Evolutionary conservation across 768 basidiomycete species (phyloP), one percentile per base, ranked within the genome.

Genomic region (Naganishia antarctica): DNA sequence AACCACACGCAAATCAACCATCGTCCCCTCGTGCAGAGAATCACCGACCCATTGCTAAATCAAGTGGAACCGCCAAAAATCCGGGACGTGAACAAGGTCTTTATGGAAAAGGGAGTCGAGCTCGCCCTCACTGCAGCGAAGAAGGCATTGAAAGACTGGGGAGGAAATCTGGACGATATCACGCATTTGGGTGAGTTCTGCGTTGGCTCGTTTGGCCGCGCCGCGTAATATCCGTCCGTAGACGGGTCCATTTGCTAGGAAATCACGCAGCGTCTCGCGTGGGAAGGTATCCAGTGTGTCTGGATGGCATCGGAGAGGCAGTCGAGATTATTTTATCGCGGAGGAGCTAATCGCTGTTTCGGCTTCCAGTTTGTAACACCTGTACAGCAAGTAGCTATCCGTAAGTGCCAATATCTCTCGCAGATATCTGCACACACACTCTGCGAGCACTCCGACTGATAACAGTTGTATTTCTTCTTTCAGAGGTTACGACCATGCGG

Each of bases 141-240:
- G 41, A 60, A 64, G 58, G 66, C 62, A 31, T 31, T 69, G 25
- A 32, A 21, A 23, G 68, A 69, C 44, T 69, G 68, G 68, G 65
- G 65, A 21, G 60, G 64, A 25, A 37, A 41, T 25, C n/a, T 26
- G 26, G 47, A 63, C 32, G 61, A 63, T 60, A 66, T 69, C 46
- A 69, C 65, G 13, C 68, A 69, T 63, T 44, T 68, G 32, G 34
- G 65, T 66, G 50, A 66, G 65, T 61, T 21, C 16, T 25, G 2
- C 16, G 21, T n/a, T 25, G 28, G 28, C 37, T n/a, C 11, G n/a
- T n/a, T n/a, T n/a, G n/a, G n/a, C n/a, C n/a, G n/a, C n/a, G n/a
- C n/a, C n/a, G n/a, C 32, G 11, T 25, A 26, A 26, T 25, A 11
- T 43, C n/a, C n/a, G n/a, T n/a, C n/a, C n/a, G n/a, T n/a, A n/a